A percentile compares a stretch with the other conserved stretches of the same genome.
These are phyloP conservation scores for Fraxinus baroniana DNA, from an alignment of 305 asterid genomes.

Conservation along the genomic window DNA sequence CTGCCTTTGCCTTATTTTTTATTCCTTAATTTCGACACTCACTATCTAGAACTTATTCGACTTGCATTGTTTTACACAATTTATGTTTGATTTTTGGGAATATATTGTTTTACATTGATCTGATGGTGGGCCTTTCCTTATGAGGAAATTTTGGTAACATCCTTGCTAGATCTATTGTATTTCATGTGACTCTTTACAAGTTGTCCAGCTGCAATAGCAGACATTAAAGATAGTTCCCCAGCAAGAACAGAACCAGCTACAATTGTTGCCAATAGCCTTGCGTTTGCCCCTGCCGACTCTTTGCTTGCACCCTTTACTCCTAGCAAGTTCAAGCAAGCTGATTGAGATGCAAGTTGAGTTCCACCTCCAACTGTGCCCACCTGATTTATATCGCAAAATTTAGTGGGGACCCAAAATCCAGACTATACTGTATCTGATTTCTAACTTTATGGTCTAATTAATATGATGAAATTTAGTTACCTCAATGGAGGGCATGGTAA, in stretches of 20 bases:
- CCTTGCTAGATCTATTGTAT: conserved; percentile 46
- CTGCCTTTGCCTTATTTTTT: background rate
- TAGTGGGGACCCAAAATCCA: background rate
- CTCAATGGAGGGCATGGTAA: conserved; percentile 61
- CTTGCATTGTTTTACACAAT: background rate
- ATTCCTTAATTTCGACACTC: background rate
- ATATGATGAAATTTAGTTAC: conserved; percentile 22
- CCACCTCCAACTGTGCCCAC: conserved; percentile 62
- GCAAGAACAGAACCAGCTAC: conserved; percentile 56
- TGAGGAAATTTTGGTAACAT: conserved; percentile 31
- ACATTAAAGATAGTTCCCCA: conserved; percentile 50
- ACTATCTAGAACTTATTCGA: background rate
- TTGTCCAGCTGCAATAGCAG: conserved; percentile 57
- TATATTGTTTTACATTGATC: background rate
- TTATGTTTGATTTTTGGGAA: background rate
- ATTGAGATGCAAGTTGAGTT: conserved; percentile 52
- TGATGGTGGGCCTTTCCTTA: conserved; percentile 15
- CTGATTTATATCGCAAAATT: conserved; percentile 19
- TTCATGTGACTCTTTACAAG: conserved; percentile 54
- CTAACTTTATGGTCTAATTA: background rate
- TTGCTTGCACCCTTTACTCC: conserved; percentile 53
- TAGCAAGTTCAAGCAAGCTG: conserved; percentile 51
- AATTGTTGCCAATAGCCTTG: conserved; percentile 49
- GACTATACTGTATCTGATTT: background rate
- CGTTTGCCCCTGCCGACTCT: conserved; percentile 42